Conservation (phyloP, 805 yeast genomes). For the Cyberlindnera subsufficiens region DNA sequence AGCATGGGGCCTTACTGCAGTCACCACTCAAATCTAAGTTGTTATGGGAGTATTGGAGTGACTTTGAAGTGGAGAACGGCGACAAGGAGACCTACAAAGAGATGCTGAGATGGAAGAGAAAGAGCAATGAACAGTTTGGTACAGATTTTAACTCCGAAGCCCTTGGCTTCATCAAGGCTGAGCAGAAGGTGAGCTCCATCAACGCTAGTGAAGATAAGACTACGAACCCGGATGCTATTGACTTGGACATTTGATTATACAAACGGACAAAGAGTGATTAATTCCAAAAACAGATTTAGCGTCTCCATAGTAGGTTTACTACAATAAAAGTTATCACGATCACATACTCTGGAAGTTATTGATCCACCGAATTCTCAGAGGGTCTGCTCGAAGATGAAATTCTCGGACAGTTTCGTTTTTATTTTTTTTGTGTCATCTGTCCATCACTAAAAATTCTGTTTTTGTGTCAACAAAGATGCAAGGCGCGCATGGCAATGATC, state of each 20-base stretch:
- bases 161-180: constrained; percentile 45
- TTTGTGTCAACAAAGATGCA: no score
- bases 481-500: no score
- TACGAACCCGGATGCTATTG: constrained; percentile 55
- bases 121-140: constrained; percentile 25
- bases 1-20: constrained; percentile 43
- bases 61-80: constrained; percentile 70
- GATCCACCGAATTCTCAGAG: no score
- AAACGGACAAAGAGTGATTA: no score
- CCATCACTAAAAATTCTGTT: no score
- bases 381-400: no score
- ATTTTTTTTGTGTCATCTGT: no score
- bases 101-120: constrained; percentile 59
- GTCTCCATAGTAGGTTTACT: no score
- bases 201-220: constrained; percentile 10
- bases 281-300: no score
- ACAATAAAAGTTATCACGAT: no score
- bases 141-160: constrained; percentile 25
- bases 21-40: constrained; percentile 26
- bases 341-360: no score
- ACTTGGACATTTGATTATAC: constrained; percentile 35
- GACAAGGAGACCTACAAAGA: constrained; percentile 65
- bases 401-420: no score
- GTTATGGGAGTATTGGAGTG: constrained; percentile 68
- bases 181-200: constrained; percentile 28